A percentile compares a stretch with the other conserved stretches of the same genome.
Conservation (phyloP, 2,329 filamentous ascomycete species). For the Apiospora sp. region DNA sequence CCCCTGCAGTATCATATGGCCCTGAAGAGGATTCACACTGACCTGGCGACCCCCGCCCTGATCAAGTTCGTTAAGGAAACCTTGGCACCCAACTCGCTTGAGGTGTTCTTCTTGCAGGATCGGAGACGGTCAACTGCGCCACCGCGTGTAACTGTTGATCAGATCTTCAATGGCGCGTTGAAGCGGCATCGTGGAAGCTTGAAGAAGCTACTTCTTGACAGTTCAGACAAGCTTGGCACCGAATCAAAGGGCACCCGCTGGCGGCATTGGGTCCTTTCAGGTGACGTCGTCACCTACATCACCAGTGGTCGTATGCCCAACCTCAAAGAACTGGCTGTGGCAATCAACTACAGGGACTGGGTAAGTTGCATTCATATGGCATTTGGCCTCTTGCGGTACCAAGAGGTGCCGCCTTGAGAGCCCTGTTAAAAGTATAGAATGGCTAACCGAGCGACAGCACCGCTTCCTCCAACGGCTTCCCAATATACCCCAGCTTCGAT, state of each 20-base stretch:
- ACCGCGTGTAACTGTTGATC: constrained; percentile 68
- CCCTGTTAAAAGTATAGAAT: background rate
- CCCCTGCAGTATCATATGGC: constrained; percentile 66
- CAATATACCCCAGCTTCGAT: constrained; percentile 72
- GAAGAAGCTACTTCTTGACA: constrained; percentile 78
- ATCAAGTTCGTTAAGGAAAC: constrained; percentile 80
- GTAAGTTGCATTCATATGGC: constrained; percentile 55
- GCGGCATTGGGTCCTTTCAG: constrained; percentile 74
- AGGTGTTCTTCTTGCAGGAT: constrained; percentile 81
- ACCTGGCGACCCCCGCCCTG: constrained; percentile 72
- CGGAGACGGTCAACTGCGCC: constrained; percentile 53
- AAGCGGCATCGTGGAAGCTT: constrained; percentile 76
- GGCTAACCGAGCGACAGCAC: constrained; percentile 59
- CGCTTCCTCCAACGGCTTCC: constrained; percentile 80
- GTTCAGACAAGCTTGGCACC: constrained; percentile 60
- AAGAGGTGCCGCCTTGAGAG: no score
- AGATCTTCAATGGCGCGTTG: constrained; percentile 75
- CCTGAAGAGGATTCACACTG: constrained; percentile 78
- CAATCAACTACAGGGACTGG: constrained; percentile 80
- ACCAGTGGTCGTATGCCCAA: constrained; percentile 79
- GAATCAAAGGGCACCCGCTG: constrained; percentile 57
- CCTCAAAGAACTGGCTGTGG: constrained; percentile 75
- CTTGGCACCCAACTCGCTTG: constrained; percentile 79
- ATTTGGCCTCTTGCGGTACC: background rate
- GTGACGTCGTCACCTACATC: constrained; percentile 75